phyloP scores from a whole-genome alignment of 2,329 filamentous ascomycete genomes.

The Thyridium curvatum region DNA sequence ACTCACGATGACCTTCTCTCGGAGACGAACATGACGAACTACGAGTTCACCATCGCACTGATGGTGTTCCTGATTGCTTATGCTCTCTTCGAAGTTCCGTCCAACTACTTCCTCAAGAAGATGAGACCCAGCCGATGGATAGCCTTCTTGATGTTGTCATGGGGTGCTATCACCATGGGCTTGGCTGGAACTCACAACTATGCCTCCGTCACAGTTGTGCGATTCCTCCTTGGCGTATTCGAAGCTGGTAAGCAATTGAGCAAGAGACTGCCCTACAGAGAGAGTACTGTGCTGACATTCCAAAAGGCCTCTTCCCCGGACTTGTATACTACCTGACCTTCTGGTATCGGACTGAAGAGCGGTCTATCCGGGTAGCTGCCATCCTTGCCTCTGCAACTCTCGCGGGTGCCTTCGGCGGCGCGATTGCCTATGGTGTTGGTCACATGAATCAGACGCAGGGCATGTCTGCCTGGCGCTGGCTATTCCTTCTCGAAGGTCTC shows the following conservation, averaged over 20 bases:
- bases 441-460: slow-evolving; percentile 61
- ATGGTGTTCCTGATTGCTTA: slow-evolving; percentile 57
- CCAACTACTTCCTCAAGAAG: slow-evolving; percentile 61
- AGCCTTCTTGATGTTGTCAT: slow-evolving; percentile 58
- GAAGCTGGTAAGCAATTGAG: slow-evolving; percentile 65
- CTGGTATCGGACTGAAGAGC: slow-evolving; percentile 66
- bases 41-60: slow-evolving; percentile 54
- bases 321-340: slow-evolving; percentile 58
- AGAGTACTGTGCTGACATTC: not conserved
- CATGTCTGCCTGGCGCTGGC: slow-evolving; percentile 65
- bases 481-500: slow-evolving; percentile 46
- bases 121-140: slow-evolving; percentile 58
- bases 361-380: slow-evolving; percentile 65
- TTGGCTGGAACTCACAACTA: slow-evolving; percentile 60
- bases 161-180: slow-evolving; percentile 62
- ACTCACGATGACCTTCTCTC: slow-evolving; percentile 55
- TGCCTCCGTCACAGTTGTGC: slow-evolving; percentile 56
- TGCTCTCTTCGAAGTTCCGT: slow-evolving; percentile 56
- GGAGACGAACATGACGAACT: slow-evolving; percentile 53
- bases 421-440: slow-evolving; percentile 66
- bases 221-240: slow-evolving; percentile 61
- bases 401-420: slow-evolving; percentile 66
- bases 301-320: slow-evolving; percentile 25
- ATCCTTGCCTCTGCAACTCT: slow-evolving; percentile 64
- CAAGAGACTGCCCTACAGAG: slow-evolving; percentile 29